Conservation (phyloP, 2,329 filamentous ascomycete genomes). For the Colletotrichum spinosum region DNA sequence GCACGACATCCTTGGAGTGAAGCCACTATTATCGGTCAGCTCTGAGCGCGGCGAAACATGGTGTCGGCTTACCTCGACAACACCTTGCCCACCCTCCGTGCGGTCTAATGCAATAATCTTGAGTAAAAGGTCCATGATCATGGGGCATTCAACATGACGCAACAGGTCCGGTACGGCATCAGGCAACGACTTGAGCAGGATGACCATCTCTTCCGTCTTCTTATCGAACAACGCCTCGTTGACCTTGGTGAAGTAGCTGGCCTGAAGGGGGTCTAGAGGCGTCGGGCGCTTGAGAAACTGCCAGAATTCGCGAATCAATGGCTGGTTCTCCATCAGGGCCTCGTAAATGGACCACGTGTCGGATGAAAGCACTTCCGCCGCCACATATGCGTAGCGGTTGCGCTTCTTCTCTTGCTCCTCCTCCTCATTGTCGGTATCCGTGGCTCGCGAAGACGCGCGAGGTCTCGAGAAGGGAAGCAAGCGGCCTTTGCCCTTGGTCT, state of each 20-base stretch:
- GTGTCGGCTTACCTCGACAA: constrained; percentile 83
- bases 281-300: constrained; percentile 85
- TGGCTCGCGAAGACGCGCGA: constrained; percentile 64
- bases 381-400: constrained; percentile 92
- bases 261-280: constrained; percentile 91
- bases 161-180: constrained; percentile 87
- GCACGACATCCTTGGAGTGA: constrained; percentile 88
- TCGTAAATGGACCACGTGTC: constrained; percentile 98
- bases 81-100: constrained; percentile 88
- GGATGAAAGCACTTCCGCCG: constrained; percentile 92
- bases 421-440: constrained; percentile 62
- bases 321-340: constrained; percentile 86
- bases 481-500: constrained; percentile 57
- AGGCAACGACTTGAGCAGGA: constrained; percentile 86
- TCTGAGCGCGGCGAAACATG: constrained; percentile 6
- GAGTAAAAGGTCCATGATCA: constrained; percentile 96
- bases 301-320: constrained; percentile 88
- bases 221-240: constrained; percentile 98
- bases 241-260: constrained; percentile 98
- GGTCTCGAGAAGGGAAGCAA: constrained; percentile 62
- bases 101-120: constrained; percentile 98
- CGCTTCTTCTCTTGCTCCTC: constrained; percentile 91
- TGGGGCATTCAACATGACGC: constrained; percentile 94
- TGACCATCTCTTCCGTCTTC: constrained; percentile 97
- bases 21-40: constrained; percentile 75